phyloP scores from a whole-genome alignment of 306 rosid genomes.

The Castanea mollissima region DNA sequence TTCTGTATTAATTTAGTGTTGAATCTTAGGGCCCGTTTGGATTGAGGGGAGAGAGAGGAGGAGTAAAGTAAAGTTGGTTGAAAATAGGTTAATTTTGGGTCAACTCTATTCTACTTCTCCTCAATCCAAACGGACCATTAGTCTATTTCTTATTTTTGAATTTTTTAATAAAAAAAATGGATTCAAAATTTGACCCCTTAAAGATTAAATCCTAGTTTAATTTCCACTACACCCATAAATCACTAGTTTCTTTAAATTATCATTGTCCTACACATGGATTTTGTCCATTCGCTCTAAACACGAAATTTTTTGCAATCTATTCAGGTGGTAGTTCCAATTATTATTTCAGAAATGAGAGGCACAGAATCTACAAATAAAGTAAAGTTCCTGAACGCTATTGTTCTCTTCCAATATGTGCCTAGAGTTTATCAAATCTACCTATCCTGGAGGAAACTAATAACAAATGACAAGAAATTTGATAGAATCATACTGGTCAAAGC shows the following conservation, averaged over 20 bases:
- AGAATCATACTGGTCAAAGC: conserved; percentile 94
- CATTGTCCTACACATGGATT: not conserved
- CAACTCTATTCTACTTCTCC: fast-evolving
- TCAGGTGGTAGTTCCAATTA: conserved; percentile 62
- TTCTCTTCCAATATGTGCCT: conserved; percentile 77
- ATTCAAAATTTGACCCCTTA: too few relatives aligned
- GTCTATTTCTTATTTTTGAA: too few relatives aligned
- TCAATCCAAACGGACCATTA: too few relatives aligned
- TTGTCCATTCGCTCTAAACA: not conserved
- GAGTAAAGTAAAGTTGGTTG: too few relatives aligned
- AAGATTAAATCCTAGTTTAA: too few relatives aligned
- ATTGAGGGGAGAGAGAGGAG: too few relatives aligned
- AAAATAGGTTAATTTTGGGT: too few relatives aligned
- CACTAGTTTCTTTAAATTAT: not conserved
- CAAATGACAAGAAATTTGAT: conserved; percentile 87
- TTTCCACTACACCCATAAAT: too few relatives aligned
- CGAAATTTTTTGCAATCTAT: conserved; percentile 16
- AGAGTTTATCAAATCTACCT: conserved; percentile 73
- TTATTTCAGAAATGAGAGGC: conserved; percentile 62
- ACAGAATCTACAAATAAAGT: conserved; percentile 51
- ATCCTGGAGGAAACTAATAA: conserved; percentile 38
- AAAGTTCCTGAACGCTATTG: conserved; percentile 68
- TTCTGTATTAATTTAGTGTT: too few relatives aligned
- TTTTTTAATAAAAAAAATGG: too few relatives aligned
- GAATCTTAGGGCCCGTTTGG: too few relatives aligned